Evolutionary conservation across 2,329 filamentous ascomycete genomes (phyloP).

Genomic region (Bipolaris victoriae): DNA sequence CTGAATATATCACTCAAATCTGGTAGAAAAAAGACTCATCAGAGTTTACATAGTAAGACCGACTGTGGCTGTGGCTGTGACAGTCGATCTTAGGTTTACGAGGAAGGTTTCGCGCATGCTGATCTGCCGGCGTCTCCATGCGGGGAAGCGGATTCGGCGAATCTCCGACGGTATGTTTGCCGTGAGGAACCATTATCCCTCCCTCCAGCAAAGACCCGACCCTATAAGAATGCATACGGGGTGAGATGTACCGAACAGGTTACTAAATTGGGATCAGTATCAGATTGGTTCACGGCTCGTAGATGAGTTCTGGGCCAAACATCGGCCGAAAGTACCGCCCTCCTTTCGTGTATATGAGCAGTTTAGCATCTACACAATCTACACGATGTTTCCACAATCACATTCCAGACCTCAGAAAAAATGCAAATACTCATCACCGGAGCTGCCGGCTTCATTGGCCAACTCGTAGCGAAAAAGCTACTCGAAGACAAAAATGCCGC

Average conservation of each 20-base stretch:
- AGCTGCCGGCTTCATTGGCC: constrained; percentile 66
- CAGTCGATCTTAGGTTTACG: neutral
- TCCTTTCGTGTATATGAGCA: constrained; percentile 5
- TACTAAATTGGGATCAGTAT: neutral
- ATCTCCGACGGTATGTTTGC: constrained; percentile 7
- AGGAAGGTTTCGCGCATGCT: constrained; percentile 2
- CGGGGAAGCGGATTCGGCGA: constrained; percentile 16
- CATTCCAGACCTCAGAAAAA: neutral
- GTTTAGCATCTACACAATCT: constrained; percentile 1
- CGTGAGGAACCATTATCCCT: neutral
- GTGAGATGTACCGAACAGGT: neutral
- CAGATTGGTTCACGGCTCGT: neutral
- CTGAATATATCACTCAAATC: neutral
- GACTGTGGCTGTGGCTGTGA: neutral
- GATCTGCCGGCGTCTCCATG: constrained; percentile 9
- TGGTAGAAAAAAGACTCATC: neutral
- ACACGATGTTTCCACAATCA: neutral
- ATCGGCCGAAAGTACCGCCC: constrained; percentile 5
- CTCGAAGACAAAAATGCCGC: constrained; percentile 52
- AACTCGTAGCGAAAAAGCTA: constrained; percentile 61
- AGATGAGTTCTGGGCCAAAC: neutral
- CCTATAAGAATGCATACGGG: neutral
- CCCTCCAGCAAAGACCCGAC: neutral
- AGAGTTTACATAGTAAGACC: neutral
- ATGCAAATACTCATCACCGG: constrained; percentile 64